Base-by-base conservation (phyloP, 306 rosid species). In the Prunus padus region DNA sequence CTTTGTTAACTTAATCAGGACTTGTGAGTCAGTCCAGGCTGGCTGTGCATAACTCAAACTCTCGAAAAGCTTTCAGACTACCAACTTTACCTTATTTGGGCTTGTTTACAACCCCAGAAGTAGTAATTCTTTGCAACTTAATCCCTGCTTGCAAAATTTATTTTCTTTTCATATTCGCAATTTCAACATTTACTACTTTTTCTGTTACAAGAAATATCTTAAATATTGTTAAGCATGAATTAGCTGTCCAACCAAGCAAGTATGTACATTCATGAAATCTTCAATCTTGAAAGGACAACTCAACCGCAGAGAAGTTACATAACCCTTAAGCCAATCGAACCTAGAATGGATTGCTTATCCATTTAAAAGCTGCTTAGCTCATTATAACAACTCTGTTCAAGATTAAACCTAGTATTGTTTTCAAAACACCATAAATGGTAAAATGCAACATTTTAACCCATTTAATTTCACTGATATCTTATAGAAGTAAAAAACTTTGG, bases 391-490 rank as follows among this genome's bases (percentile, higher is more conserved):
- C 33, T 3, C 14, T 22, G 31, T 51, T 72, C 44, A 52, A 52
- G 19, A 71, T 11, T 25, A 62, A 62, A 62, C 42, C 26, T 28
- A 59, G 19, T 16, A 30, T 30, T 16, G 44, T 7, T 22, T 62
- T 28, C 67, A 62, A 30, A 62, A 67, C 16, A 44, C 3, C 6
- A 50, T 13, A n/a, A 75, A 12, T 8, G 33, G 66, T 45, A 59
- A 57, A 49, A 54, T 73, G 37, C 64, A 11, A 31, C 81, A 55
- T 26, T 20, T 26, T 20, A 10, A 42, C 68, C 62, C 40, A 50
- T 12, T 46, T 3, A 68, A 77, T 47, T 26, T 33, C 47, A 72
- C 49, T 16, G 18, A 68, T 30, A 9, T 16, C 14, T 25, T 14
- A 25, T 15, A 51, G 26, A 55, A 22, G 37, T 22, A 16, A 31